Base-by-base conservation (phyloP, 106 monocot genomes). In the Phalaenopsis equestris region DNA sequence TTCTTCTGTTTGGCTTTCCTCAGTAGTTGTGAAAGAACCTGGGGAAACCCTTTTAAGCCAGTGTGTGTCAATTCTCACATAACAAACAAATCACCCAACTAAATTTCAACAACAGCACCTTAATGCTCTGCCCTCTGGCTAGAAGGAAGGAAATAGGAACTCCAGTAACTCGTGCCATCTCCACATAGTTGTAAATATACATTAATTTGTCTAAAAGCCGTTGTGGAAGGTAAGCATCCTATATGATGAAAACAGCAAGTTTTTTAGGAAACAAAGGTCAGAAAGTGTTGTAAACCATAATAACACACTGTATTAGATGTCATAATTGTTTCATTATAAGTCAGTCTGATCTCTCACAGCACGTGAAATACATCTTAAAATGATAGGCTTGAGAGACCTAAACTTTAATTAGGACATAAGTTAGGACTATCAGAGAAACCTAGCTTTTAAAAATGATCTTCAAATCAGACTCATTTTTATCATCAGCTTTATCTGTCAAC, bases 151-250 rank as follows among this genome's bases (percentile, higher is more conserved):
- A 99, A 73, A 99, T 94, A 72, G 99, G 99, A 10, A 99, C 99
- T 55, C 99, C 99, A 39, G 99, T 99, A 55, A 99, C 99, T 77
- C 99, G 83, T 41, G 99, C 99, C 99, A 99, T 99, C 84, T 99
- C 99, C 80, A 99, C 99, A 87, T 99, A 95, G 81, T 99, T 99
- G 81, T 99, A 99, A 70, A 99, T 90, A 73, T 79, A 91, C 99
- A 99, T 99, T 76, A 99, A 78, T 79, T 99, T 99, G 84, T 99
- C 99, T 73, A 99, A 67, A 65, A 99, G 92, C 17, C 99, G 79
- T 84, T 99, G 99, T 9, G 99, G 99, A 83, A 99, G 94, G 86
- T 99, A 99, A 52, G 99, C 99, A 93, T 99, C 99, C 99, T 99
- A 84, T 45, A 81, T 18, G 56, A 78, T 77, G n/a, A 41, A 84